Evolutionary conservation across 345 rosid genomes (phyloP), one percentile per base, ranked within the genome.

Genomic region (Fremontodendron californicum): DNA sequence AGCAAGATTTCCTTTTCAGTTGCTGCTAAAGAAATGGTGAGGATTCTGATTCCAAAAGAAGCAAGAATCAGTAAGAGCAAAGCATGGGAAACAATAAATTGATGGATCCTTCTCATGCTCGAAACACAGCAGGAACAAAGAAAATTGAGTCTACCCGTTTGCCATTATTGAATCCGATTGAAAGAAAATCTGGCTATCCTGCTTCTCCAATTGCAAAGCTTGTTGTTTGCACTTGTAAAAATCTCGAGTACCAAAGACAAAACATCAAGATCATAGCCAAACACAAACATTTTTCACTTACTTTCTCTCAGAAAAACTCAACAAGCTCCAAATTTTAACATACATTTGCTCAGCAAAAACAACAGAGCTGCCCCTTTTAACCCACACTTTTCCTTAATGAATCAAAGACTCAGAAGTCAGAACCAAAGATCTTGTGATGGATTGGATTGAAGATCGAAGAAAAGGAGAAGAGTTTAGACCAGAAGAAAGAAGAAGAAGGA

Each of bases 1-100:
- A 96, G 91, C 87, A 96, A 85, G 83, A 95, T 86, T 81, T 90
- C 98, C 83, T 62, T 86, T 90, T 83, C 88, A 11, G 87, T 86
- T 68, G 83, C 81, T 39, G 88, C 80, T 29, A 86, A 82, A 79
- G 83, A 85, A 76, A 87, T 80, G 27, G 75, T 65, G 63, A 78
- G 52, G 60, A 84, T 52, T 72, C 82, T 73, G 73, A 88, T 48
- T 68, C 55, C 74, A 27, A 43, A 54, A 5, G 52, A 49, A 66
- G 73, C 74, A 19, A 91, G 89, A 79, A 86, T 88, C 89, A 85
- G 71, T 31, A 62, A 63, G 64, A 71, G 23, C 63, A 77, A 71
- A 77, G 79, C 55, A 42, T 68, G 79, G 37, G 66, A 54, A 70
- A 77, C 82, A 68, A 79, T 79, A 75, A 79, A 83, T 58, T 52